These are phyloP conservation scores for Trichoderma asperellum DNA, from an alignment of 2,329 filamentous ascomycete species.

Conservation along the genomic window DNA sequence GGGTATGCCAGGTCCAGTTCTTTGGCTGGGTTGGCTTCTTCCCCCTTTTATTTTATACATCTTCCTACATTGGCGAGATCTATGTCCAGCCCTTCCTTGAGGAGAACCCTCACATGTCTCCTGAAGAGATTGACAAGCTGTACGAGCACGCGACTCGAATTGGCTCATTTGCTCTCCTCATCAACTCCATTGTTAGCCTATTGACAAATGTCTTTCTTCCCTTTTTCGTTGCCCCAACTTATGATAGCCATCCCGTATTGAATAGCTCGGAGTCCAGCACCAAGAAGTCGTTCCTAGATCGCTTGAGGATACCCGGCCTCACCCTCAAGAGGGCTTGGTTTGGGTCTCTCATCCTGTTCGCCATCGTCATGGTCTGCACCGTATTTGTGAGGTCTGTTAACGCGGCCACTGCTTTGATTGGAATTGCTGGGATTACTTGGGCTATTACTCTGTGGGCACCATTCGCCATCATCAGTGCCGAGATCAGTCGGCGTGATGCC, in stretches of 20 bases:
- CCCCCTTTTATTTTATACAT: slow-evolving; percentile 92
- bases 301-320: slow-evolving; percentile 76
- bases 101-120: slow-evolving; percentile 75
- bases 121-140: slow-evolving; percentile 73
- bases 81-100: slow-evolving; percentile 83
- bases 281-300: slow-evolving; percentile 54
- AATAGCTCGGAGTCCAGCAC: slow-evolving; percentile 40
- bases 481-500: slow-evolving; percentile 82
- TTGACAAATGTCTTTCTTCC: slow-evolving; percentile 80
- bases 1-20: slow-evolving; percentile 81
- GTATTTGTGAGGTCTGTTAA: slow-evolving; percentile 74
- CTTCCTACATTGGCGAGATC: slow-evolving; percentile 90
- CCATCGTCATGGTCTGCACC: slow-evolving; percentile 79
- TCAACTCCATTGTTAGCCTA: slow-evolving; percentile 87
- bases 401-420: slow-evolving; percentile 76
- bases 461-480: slow-evolving; percentile 91
- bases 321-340: slow-evolving; percentile 91
- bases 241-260: slow-evolving; percentile 53
- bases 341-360: slow-evolving; percentile 81
- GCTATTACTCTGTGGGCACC: slow-evolving; percentile 92
- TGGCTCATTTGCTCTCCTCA: slow-evolving; percentile 84
- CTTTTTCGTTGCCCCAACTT: slow-evolving; percentile 82
- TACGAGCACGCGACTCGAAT: slow-evolving; percentile 86
- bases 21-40: slow-evolving; percentile 96
- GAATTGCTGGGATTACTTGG: slow-evolving; percentile 87